Percentiles rank a stretch among this genome's conserved stretches.
These are phyloP conservation scores for Ophiostoma sp. DNA, from an alignment of 2,329 filamentous ascomycete species.

Conservation along the genomic window DNA sequence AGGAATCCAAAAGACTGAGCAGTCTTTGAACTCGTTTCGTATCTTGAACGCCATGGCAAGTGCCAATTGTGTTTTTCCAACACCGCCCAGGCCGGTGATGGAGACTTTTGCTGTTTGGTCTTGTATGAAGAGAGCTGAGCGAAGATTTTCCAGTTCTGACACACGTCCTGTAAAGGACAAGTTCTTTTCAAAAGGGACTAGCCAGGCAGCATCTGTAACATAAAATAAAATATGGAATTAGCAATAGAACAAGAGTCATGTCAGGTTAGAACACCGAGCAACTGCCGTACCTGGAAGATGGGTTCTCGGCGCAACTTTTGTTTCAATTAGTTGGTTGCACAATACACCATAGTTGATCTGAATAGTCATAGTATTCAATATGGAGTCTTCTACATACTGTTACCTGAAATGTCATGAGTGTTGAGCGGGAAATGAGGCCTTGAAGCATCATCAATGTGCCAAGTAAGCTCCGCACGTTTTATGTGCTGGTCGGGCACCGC, in stretches of 20 bases:
- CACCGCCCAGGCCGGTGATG: slow-evolving; percentile 40
- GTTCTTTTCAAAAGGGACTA: background rate
- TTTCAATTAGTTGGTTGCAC: no score
- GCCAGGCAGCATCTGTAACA: background rate
- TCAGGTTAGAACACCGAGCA: background rate
- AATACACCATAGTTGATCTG: no score
- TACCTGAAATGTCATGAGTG: no score
- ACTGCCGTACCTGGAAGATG: no score
- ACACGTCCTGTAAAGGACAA: background rate
- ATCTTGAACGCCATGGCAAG: slow-evolving; percentile 29
- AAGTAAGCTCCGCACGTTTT: no score
- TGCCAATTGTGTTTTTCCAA: slow-evolving; percentile 43
- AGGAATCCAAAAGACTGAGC: background rate
- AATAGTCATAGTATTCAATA: no score
- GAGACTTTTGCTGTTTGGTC: slow-evolving; percentile 29
- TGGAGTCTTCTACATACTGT: no score
- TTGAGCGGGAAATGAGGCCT: no score
- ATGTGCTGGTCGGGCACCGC: no score
- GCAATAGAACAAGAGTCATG: background rate
- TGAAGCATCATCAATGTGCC: no score
- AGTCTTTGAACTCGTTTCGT: background rate
- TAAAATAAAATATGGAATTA: background rate
- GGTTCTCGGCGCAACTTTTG: no score
- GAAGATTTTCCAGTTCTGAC: background rate
- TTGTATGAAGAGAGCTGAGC: background rate